Conservation (phyloP, 2,329 filamentous ascomycete genomes). For the Podosphaera leucotricha region DNA sequence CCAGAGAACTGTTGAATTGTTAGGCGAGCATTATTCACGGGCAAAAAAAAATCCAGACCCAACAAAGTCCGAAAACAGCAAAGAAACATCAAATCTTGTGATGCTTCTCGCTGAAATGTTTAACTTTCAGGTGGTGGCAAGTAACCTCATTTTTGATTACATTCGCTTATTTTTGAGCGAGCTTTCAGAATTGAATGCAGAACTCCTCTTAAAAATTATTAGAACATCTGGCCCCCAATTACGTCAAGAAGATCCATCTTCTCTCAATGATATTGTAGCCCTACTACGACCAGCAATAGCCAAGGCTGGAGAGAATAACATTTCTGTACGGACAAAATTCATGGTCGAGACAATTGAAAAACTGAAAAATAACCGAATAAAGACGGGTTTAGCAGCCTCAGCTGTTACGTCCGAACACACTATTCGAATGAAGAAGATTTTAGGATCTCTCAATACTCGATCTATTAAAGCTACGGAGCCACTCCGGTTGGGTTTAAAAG, state of each 20-base stretch:
- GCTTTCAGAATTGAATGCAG: slow-evolving; percentile 68
- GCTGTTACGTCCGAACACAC: slow-evolving; percentile 59
- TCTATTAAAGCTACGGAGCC: slow-evolving; percentile 55
- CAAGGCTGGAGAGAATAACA: slow-evolving; percentile 39
- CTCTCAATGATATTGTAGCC: slow-evolving; percentile 71
- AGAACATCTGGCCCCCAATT: slow-evolving; percentile 62
- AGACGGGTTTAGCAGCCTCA: slow-evolving; percentile 46
- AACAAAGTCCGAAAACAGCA: slow-evolving; percentile 18
- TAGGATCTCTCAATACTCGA: slow-evolving; percentile 51
- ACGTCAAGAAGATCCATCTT: slow-evolving; percentile 66
- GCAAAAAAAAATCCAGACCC: slow-evolving; percentile 13
- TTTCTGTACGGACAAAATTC: slow-evolving; percentile 79
- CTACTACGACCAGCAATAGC: slow-evolving; percentile 51
- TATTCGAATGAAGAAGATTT: slow-evolving; percentile 65
- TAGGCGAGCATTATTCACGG: slow-evolving; percentile 39
- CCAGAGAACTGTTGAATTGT: slow-evolving; percentile 51
- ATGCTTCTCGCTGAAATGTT: slow-evolving; percentile 72
- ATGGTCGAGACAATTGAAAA: slow-evolving; percentile 96
- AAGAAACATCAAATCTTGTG: slow-evolving; percentile 53
- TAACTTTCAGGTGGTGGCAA: slow-evolving; percentile 70
- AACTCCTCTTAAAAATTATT: slow-evolving; percentile 65
- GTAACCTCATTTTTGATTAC: slow-evolving; percentile 74
- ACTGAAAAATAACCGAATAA: slow-evolving; percentile 81
- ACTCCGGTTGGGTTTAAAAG: slow-evolving; percentile 54
- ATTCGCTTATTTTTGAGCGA: slow-evolving; percentile 52